phyloP scores from a whole-genome alignment of 495 filamentous ascomycete genomes.

The Hyaloscypha finlandica region DNA sequence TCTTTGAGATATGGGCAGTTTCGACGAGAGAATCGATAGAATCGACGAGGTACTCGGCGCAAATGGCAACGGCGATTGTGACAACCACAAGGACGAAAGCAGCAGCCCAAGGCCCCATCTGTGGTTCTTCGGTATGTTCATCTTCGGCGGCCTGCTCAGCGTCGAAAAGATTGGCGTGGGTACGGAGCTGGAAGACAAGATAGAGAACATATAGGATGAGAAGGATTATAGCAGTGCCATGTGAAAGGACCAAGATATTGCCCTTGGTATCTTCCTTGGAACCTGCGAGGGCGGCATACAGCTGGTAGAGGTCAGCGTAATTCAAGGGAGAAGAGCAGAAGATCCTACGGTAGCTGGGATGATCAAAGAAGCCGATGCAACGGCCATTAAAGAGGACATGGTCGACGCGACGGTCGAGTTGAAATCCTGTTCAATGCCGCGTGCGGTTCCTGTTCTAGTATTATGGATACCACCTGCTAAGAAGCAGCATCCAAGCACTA shows the following conservation, averaged over 20 bases:
- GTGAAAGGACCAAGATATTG: slow-evolving; percentile 82
- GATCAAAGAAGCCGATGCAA: slow-evolving; percentile 88
- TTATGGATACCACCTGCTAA: slow-evolving; percentile 76
- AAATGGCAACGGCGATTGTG: slow-evolving; percentile 84
- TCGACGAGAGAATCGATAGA: slow-evolving; percentile 89
- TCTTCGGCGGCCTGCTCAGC: slow-evolving; percentile 49
- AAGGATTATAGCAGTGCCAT: slow-evolving; percentile 87
- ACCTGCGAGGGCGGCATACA: slow-evolving; percentile 23
- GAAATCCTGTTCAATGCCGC: slow-evolving; percentile 69
- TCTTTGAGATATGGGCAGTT: slow-evolving; percentile 85
- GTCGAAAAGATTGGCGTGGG: slow-evolving; percentile 81
- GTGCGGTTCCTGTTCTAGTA: slow-evolving; percentile 43
- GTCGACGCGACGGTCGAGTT: slow-evolving; percentile 88
- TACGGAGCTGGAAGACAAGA: slow-evolving; percentile 85
- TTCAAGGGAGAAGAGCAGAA: slow-evolving; percentile 44
- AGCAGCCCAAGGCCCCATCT: slow-evolving; percentile 72
- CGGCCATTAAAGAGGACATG: slow-evolving; percentile 93
- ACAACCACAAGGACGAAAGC: slow-evolving; percentile 69
- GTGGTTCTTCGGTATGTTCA: slow-evolving; percentile 51
- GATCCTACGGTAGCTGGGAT: slow-evolving; percentile 80
- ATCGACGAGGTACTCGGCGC: slow-evolving; percentile 90
- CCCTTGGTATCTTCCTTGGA: slow-evolving; percentile 46
- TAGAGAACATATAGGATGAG: slow-evolving; percentile 88
- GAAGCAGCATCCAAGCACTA: slow-evolving; percentile 98
- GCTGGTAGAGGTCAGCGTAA: slow-evolving; percentile 22